These are phyloP conservation scores for Neurospora pannonica DNA, from an alignment of 495 filamentous ascomycete species.

Conservation along the genomic window DNA sequence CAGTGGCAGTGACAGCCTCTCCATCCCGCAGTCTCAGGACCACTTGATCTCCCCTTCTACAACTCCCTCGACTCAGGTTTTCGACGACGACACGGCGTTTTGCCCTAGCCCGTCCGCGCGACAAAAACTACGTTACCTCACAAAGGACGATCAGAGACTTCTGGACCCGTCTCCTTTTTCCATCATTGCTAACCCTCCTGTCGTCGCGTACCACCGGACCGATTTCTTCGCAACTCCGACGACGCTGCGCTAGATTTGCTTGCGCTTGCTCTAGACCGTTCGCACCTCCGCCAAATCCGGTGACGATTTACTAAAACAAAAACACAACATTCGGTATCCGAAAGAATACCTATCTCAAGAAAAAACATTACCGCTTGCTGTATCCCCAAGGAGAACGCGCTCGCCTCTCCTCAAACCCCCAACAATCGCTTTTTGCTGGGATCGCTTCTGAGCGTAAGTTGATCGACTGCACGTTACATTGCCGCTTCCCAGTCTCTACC, in stretches of 20 bases:
- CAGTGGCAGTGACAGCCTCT: conserved; percentile 9
- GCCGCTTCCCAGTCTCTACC: not conserved
- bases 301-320: conserved; percentile 17
- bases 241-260: conserved; percentile 10
- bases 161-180: conserved; percentile 1
- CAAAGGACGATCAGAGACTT: not conserved
- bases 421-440: conserved; percentile 20
- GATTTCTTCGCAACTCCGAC: conserved; percentile 6
- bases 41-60: conserved; percentile 5
- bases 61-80: conserved; percentile 4
- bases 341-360: conserved; percentile 5
- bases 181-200: conserved; percentile 8
- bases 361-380: conserved; percentile 1
- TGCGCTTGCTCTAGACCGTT: conserved; percentile 8
- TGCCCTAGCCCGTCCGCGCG: conserved; percentile 7
- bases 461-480: not conserved
- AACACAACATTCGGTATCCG: conserved; percentile 10
- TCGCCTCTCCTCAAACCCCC: not conserved
- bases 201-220: conserved; percentile 8
- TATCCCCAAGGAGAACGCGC: not conserved
- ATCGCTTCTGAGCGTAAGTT: conserved; percentile 25
- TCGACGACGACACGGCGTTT: conserved; percentile 7
- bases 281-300: conserved; percentile 14
- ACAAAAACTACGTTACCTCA: conserved; percentile 7
- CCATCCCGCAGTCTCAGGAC: conserved; percentile 5